These are phyloP conservation scores for Amanita jacksonii DNA, from an alignment of 768 basidiomycete species.

Conservation along the genomic window DNA sequence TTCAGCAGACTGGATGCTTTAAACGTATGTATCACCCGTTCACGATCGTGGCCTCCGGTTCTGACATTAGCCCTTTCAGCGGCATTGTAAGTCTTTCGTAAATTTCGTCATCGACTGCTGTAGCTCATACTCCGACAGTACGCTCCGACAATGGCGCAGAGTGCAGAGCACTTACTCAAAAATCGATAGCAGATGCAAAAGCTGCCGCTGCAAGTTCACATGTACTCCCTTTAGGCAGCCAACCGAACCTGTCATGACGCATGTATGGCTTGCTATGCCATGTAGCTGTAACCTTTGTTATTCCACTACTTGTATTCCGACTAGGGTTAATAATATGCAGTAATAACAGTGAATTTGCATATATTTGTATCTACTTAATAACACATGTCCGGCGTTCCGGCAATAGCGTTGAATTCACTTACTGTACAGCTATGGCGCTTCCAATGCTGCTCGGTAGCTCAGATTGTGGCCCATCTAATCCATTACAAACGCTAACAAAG, in stretches of 20 bases:
- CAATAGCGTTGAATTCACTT: neutral
- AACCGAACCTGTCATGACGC: slow-evolving; percentile 4
- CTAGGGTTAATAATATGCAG: slow-evolving; percentile 8
- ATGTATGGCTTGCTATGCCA: neutral
- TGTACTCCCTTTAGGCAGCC: neutral
- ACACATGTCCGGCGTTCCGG: neutral
- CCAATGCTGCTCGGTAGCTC: slow-evolving; percentile 69
- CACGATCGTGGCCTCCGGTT: slow-evolving; percentile 3
- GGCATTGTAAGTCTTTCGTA: slow-evolving; percentile 55
- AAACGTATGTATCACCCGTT: slow-evolving; percentile 55
- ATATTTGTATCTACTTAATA: neutral
- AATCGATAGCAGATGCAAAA: slow-evolving; percentile 22
- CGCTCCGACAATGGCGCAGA: slow-evolving; percentile 81
- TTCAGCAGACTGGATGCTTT: slow-evolving; percentile 92
- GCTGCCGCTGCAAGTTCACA: slow-evolving; percentile 12
- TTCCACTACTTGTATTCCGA: neutral
- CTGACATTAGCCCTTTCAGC: slow-evolving; percentile 30
- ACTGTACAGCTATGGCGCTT: slow-evolving; percentile 50
- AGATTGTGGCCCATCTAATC: slow-evolving; percentile 82
- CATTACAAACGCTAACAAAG: slow-evolving; percentile 72
- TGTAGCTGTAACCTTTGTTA: neutral
- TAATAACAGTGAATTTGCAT: slow-evolving; percentile 3
- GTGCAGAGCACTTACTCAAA: slow-evolving; percentile 44
- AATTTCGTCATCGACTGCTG: slow-evolving; percentile 10
- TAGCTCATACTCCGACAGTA: slow-evolving; percentile 35